Evolutionary conservation across 306 rosid species (phyloP).

Genomic region (Comarum palustre): DNA sequence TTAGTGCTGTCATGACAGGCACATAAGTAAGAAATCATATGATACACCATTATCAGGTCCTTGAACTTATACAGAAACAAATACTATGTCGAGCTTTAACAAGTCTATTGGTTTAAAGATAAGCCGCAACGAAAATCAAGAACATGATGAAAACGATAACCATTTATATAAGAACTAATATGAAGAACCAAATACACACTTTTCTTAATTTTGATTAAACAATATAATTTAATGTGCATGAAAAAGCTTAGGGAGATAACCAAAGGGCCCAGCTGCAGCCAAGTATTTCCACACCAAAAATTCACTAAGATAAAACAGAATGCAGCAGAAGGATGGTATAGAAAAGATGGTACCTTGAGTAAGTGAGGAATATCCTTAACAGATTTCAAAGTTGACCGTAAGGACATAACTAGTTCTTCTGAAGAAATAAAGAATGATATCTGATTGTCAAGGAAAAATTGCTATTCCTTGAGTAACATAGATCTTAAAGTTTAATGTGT

Average conservation of each 20-base stretch:
- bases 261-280: slow-evolving; percentile 15
- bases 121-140: neutral
- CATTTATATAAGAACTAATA: neutral
- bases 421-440: slow-evolving; percentile 84
- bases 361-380: slow-evolving; percentile 85
- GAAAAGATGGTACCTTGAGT: slow-evolving; percentile 56
- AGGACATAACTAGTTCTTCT: slow-evolving; percentile 68
- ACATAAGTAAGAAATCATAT: neutral
- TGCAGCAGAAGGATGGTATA: slow-evolving; percentile 21
- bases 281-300: slow-evolving; percentile 13
- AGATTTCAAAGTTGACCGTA: slow-evolving; percentile 76
- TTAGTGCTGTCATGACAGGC: neutral
- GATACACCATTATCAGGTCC: neutral
- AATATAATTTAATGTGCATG: slow-evolving; percentile 2
- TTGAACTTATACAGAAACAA: neutral
- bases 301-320: slow-evolving; percentile 9
- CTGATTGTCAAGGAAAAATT: slow-evolving; percentile 54
- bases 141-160: neutral
- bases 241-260: slow-evolving; percentile 4
- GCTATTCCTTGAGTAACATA: neutral
- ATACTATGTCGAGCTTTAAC: neutral
- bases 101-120: neutral
- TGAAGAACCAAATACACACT: neutral
- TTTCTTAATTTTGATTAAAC: neutral
- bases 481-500: neutral